phyloP scores from a whole-genome alignment of 305 asterid genomes.

The Solanum hybrid region DNA sequence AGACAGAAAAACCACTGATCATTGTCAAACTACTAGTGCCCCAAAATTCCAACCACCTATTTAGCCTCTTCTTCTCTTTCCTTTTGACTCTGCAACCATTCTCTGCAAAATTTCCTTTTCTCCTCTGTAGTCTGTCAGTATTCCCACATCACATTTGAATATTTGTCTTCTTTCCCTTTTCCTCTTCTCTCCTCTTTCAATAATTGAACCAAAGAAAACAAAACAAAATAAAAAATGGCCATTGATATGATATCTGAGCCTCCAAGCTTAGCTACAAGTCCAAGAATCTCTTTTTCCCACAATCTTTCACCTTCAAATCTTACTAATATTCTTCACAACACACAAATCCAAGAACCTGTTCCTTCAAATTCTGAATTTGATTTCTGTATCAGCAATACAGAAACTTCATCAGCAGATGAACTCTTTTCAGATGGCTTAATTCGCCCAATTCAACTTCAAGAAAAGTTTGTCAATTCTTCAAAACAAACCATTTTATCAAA shows the following conservation, averaged over 20 bases:
- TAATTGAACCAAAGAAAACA: not conserved
- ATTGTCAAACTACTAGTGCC: not conserved
- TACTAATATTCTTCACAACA: not conserved
- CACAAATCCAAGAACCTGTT: not conserved
- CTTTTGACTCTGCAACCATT: not conserved
- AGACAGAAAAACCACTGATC: not conserved
- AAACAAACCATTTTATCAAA: not conserved
- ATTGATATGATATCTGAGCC: slow-evolving; percentile 23
- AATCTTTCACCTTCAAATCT: slow-evolving; percentile 10
- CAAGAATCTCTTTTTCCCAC: slow-evolving; percentile 31
- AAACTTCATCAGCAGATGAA: slow-evolving; percentile 32
- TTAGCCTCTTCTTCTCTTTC: not conserved
- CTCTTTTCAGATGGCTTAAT: slow-evolving; percentile 30
- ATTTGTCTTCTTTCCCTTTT: not conserved
- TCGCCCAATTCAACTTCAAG: slow-evolving; percentile 26
- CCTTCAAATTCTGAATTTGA: slow-evolving; percentile 16
- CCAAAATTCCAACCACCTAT: not conserved
- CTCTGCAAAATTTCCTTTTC: not conserved
- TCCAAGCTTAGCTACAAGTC: slow-evolving; percentile 22
- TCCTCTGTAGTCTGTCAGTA: not conserved
- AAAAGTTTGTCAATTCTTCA: not conserved
- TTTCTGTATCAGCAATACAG: slow-evolving; percentile 22
- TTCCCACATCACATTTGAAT: slow-evolving; percentile 1
- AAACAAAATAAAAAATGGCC: slow-evolving; percentile 12
- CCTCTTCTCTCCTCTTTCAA: not conserved